A percentile compares a stretch with the other conserved stretches of the same genome.
phyloP scores from a whole-genome alignment of 2,329 filamentous ascomycete species.

The Teratosphaeria pseudoeucalypti region DNA sequence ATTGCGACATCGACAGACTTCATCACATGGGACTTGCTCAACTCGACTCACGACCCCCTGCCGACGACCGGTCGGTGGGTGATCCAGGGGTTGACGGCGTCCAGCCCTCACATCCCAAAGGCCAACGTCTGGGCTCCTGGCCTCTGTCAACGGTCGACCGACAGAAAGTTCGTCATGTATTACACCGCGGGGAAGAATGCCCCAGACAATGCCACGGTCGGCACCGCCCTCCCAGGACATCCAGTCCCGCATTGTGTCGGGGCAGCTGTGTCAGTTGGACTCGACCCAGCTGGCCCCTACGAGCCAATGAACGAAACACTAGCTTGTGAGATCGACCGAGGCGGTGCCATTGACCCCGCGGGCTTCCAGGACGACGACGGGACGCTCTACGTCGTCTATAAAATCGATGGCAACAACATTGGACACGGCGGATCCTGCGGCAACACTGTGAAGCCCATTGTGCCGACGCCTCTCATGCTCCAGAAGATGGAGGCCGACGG shows the following conservation, averaged over 20 bases:
- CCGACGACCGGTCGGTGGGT: constrained; percentile 19
- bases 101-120: constrained; percentile 11
- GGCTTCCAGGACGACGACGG: constrained; percentile 19
- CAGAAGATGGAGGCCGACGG: constrained; percentile 22
- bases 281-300: constrained; percentile 21
- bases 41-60: constrained; percentile 21
- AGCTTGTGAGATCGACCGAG: constrained; percentile 18
- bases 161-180: constrained; percentile 25
- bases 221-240: constrained; percentile 4
- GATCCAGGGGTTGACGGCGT: constrained; percentile 7
- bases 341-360: constrained; percentile 26
- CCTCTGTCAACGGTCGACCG: constrained; percentile 16
- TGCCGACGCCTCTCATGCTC: constrained; percentile 24
- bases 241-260: constrained; percentile 25
- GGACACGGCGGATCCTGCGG: constrained; percentile 23
- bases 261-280: constrained; percentile 18
- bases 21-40: constrained; percentile 21
- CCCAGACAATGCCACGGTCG: not conserved
- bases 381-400: constrained; percentile 23
- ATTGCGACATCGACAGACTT: constrained; percentile 30
- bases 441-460: constrained; percentile 18
- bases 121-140: constrained; percentile 25
- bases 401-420: constrained; percentile 28
- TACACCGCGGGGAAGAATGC: constrained; percentile 17
- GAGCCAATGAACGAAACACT: constrained; percentile 13